A percentile compares a stretch with the other conserved stretches of the same genome.
These are phyloP conservation scores for Trypanosoma grayi DNA, from an alignment of 208 protist genomes.

Conservation along the genomic window DNA sequence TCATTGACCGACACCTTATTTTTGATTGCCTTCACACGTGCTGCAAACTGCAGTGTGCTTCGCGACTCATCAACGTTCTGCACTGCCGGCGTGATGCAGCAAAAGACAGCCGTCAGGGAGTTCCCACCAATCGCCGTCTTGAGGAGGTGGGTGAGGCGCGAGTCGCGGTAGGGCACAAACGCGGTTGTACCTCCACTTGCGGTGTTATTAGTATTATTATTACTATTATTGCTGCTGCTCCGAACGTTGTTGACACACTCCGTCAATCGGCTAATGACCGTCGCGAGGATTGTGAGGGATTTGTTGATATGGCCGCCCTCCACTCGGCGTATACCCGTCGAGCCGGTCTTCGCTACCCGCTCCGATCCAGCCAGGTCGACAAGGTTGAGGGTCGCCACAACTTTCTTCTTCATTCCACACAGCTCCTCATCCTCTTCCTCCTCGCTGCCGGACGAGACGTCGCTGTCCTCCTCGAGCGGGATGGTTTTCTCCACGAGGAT, in stretches of 20 bases:
- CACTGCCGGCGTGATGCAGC: slow-evolving; percentile 64
- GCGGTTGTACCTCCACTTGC: no score
- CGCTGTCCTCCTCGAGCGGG: slow-evolving; percentile 6
- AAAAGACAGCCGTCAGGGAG: slow-evolving; percentile 89
- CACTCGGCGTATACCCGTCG: slow-evolving; percentile 88
- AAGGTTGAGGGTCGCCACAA: slow-evolving; percentile 84
- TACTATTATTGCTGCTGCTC: not conserved
- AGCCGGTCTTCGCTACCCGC: slow-evolving; percentile 91
- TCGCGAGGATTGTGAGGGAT: slow-evolving; percentile 72
- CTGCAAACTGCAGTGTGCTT: slow-evolving; percentile 80
- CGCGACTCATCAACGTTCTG: slow-evolving; percentile 70
- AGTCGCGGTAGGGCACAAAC: slow-evolving; percentile 93
- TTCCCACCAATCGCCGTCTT: slow-evolving; percentile 95
- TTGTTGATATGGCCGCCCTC: slow-evolving; percentile 94
- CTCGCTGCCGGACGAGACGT: slow-evolving; percentile 9
- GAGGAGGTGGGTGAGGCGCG: slow-evolving; percentile 91
- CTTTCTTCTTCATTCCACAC: slow-evolving; percentile 20
- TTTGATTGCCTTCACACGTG: slow-evolving; percentile 59
- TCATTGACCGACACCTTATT: slow-evolving; percentile 70
- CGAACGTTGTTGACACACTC: slow-evolving; percentile 5
- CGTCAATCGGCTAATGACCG: slow-evolving; percentile 71
- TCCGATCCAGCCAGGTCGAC: slow-evolving; percentile 94
- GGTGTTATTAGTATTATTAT: no score
- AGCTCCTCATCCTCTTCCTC: not conserved
- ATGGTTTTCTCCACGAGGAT: slow-evolving; percentile 83